Conservation (phyloP, 176 grass and related monocot species). For the bread wheat (Triticum aestivum) region DNA sequence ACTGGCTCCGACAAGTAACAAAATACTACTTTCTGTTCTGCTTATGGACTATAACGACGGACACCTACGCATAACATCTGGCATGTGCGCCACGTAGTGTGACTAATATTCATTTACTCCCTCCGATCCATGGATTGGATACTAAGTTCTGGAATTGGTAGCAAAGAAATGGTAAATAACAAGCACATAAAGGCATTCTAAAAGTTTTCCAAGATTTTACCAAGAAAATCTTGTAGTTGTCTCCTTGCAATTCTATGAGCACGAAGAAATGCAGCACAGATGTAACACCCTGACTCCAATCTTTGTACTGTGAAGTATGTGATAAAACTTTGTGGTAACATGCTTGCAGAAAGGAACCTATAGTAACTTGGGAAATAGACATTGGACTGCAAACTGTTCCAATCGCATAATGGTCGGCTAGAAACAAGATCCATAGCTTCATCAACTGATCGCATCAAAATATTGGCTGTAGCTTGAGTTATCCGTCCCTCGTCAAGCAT, state of each 20-base stretch:
- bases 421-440: conserved; percentile 90
- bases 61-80: not conserved
- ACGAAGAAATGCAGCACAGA: conserved; percentile 86
- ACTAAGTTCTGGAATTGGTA: not conserved
- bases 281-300: conserved; percentile 77
- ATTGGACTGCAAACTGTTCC: conserved; percentile 68
- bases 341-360: conserved; percentile 62
- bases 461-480: conserved; percentile 65
- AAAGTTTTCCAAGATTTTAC: conserved; percentile 46
- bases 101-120: not conserved
- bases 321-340: conserved; percentile 63
- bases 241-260: conserved; percentile 79
- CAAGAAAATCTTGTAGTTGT: conserved; percentile 82
- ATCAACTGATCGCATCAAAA: conserved; percentile 88
- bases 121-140: too few species aligned
- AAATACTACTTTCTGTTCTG: not conserved
- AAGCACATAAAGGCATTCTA: conserved; percentile 16
- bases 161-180: conserved; percentile 16
- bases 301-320: conserved; percentile 87
- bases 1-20: not conserved
- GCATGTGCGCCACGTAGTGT: not conserved
- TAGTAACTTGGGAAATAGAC: conserved; percentile 75
- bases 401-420: conserved; percentile 63
- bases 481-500: conserved; percentile 98
- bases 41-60: not conserved